phyloP scores from a whole-genome alignment of 2,329 filamentous ascomycete genomes.

The Fusarium hostae region DNA sequence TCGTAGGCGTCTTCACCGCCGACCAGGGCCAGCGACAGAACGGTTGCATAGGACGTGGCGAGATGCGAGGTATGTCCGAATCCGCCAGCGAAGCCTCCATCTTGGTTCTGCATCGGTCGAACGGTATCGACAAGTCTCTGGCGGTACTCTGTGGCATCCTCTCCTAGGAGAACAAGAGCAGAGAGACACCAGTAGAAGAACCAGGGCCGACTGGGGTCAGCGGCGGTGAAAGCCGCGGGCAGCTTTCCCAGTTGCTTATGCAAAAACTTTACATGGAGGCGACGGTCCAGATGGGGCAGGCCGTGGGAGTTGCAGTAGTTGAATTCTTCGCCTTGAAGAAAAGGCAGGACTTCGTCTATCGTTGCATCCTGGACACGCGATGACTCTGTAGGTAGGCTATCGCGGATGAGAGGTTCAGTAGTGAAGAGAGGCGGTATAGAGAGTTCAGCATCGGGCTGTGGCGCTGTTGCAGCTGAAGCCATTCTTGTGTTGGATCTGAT shows the following conservation, averaged over 20 bases:
- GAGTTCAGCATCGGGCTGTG: conserved; percentile 23
- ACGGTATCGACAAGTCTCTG: conserved; percentile 79
- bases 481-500: conserved; percentile 19
- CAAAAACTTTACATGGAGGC: conserved; percentile 71
- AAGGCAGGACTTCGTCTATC: conserved; percentile 74
- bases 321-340: conserved; percentile 67
- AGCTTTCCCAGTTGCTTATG: conserved; percentile 68
- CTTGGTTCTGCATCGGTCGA: conserved; percentile 80
- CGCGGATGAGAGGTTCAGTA: conserved; percentile 69
- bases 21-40: conserved; percentile 82
- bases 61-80: conserved; percentile 90
- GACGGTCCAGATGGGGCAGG: conserved; percentile 77
- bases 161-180: conserved; percentile 78
- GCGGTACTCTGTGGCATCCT: conserved; percentile 76
- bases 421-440: conserved; percentile 68
- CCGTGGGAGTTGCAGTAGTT: conserved; percentile 74
- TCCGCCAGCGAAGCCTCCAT: conserved; percentile 93
- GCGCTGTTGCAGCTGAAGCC: conserved; percentile 25
- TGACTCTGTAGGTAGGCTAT: conserved; percentile 74
- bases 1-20: conserved; percentile 79
- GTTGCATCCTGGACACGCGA: conserved; percentile 76
- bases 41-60: conserved; percentile 86
- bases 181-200: conserved; percentile 92
- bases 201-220: conserved; percentile 93
- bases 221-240: conserved; percentile 74